phyloP scores from a whole-genome alignment of 2,329 filamentous ascomycete genomes.

The Colletotrichum spinosum region DNA sequence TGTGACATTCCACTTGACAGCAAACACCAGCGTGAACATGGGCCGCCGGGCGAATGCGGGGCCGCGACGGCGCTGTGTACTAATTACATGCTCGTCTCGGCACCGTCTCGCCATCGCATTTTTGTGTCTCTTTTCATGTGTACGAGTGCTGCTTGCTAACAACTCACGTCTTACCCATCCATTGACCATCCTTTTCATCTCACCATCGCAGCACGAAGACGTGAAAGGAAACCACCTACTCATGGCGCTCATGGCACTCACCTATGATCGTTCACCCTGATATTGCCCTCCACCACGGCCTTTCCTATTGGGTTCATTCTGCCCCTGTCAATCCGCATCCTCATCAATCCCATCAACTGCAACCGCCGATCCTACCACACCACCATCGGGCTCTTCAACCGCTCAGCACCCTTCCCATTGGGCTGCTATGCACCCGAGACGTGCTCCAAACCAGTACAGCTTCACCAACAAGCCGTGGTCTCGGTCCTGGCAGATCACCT shows the following conservation, averaged over 20 bases:
- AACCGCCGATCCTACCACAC: constrained; percentile 37
- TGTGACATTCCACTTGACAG: constrained; percentile 6
- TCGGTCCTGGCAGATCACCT: constrained; percentile 18
- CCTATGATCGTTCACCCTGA: constrained; percentile 12
- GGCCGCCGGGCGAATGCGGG: constrained; percentile 10
- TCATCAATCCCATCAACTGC: constrained; percentile 27
- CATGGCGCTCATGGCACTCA: not conserved
- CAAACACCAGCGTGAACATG: not conserved
- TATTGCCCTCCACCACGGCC: constrained; percentile 17
- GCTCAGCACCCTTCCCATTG: constrained; percentile 6
- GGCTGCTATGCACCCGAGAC: constrained; percentile 34
- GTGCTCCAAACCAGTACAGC: constrained; percentile 3
- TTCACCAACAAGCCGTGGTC: constrained; percentile 15
- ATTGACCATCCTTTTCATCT: not conserved
- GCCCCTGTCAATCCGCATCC: constrained; percentile 24
- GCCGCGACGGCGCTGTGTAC: not conserved
- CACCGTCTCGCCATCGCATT: not conserved
- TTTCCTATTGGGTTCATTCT: constrained; percentile 22
- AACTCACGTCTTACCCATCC: constrained; percentile 8
- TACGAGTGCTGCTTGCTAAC: not conserved
- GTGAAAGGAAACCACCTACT: too few species aligned
- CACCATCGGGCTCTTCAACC: constrained; percentile 20
- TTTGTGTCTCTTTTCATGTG: too few species aligned
- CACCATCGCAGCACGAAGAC: not conserved
- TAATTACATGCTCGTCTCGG: constrained; percentile 1